These are phyloP conservation scores for Microbotryomycetes sp. DNA, from an alignment of 1,284 basidiomycete genomes.

Conservation along the genomic window DNA sequence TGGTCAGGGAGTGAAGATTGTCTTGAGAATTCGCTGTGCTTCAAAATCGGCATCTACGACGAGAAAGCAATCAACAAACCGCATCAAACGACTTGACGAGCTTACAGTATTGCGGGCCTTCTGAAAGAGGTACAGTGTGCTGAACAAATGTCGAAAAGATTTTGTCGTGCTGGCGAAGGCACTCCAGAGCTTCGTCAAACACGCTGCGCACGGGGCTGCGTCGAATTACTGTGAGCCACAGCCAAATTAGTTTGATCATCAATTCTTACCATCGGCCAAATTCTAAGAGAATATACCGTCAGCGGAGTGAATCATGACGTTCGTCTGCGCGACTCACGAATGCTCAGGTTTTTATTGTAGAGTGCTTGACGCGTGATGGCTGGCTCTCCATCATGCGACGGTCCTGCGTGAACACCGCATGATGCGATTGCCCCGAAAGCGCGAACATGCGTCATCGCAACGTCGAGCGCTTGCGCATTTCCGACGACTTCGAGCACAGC, in stretches of 20 bases:
- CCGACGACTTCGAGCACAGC: neutral
- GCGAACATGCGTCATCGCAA: neutral
- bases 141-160: neutral
- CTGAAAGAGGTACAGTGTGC: neutral
- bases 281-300: too few relatives aligned
- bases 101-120: neutral
- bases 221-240: neutral
- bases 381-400: neutral
- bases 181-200: neutral
- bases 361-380: neutral
- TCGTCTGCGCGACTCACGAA: neutral
- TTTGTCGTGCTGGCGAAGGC: neutral
- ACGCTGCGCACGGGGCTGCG: neutral
- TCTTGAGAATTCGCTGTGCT: neutral
- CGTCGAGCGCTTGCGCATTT: neutral
- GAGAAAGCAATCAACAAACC: neutral
- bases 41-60: neutral
- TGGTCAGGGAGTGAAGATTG: neutral
- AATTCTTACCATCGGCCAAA: neutral
- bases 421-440: neutral
- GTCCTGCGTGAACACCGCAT: neutral
- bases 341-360: neutral
- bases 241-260: neutral
- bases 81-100: too few relatives aligned
- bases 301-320: too few relatives aligned